These are phyloP conservation scores for Porpolomopsis calyptriformis DNA, from an alignment of 768 basidiomycete genomes.

Conservation along the genomic window DNA sequence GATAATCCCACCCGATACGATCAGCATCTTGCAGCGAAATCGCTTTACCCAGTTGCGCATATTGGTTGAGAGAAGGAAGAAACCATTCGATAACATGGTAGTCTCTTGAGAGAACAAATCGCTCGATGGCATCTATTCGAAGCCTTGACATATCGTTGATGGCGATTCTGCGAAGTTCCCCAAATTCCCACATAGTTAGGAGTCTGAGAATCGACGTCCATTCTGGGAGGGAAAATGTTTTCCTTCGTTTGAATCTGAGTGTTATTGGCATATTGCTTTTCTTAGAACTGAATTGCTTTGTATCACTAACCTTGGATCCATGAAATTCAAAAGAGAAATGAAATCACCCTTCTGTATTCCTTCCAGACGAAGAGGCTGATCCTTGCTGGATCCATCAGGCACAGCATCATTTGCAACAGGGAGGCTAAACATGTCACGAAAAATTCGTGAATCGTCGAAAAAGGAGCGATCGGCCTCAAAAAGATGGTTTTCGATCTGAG, in stretches of 20 bases:
- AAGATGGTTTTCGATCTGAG: slow-evolving; percentile 26
- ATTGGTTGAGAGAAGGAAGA: slow-evolving; percentile 1
- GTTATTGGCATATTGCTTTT: neutral
- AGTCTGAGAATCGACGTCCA: slow-evolving; percentile 8
- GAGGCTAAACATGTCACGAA: slow-evolving; percentile 24
- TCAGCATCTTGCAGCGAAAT: slow-evolving; percentile 15
- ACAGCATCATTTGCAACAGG: slow-evolving; percentile 12
- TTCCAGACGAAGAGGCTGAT: slow-evolving; percentile 5
- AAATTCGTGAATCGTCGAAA: slow-evolving; percentile 19
- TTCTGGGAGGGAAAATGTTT: slow-evolving; percentile 18
- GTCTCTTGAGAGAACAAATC: slow-evolving; percentile 7
- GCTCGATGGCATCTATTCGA: slow-evolving; percentile 1
- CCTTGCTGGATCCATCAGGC: slow-evolving; percentile 3
- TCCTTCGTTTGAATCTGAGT: slow-evolving; percentile 12
- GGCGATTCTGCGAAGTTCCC: slow-evolving; percentile 12
- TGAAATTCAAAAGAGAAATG: slow-evolving; percentile 1
- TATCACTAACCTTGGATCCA: slow-evolving; percentile 1
- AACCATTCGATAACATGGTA: slow-evolving; percentile 6
- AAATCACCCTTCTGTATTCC: slow-evolving; percentile 5
- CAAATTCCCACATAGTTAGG: slow-evolving; percentile 8
- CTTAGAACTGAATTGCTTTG: neutral
- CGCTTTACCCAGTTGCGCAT: slow-evolving; percentile 6
- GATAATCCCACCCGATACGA: slow-evolving; percentile 15
- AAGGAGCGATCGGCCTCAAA: slow-evolving; percentile 28
- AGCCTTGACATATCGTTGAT: slow-evolving; percentile 6